These are phyloP conservation scores for Solanum chiquidenum DNA, from an alignment of 257 asterid species.

Conservation along the genomic window DNA sequence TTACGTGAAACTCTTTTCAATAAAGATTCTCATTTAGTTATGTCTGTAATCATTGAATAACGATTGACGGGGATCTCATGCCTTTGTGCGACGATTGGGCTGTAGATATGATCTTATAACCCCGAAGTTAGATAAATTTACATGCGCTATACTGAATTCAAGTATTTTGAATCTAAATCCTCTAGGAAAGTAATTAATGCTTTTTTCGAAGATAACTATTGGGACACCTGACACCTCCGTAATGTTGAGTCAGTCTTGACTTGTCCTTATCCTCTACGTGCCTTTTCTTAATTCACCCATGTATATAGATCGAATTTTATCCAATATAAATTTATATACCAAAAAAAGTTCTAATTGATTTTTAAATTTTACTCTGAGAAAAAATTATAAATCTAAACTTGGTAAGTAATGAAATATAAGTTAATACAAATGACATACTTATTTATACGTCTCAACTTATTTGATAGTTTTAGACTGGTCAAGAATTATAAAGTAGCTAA, in stretches of 20 bases:
- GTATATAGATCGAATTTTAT: too few species aligned
- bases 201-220: background rate
- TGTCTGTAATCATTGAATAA: background rate
- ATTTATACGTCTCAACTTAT: background rate
- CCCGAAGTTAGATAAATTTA: fast-evolving
- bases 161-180: background rate
- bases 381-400: background rate
- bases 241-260: background rate
- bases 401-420: background rate
- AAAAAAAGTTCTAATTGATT: background rate
- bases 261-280: background rate
- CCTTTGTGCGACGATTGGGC: background rate
- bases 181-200: background rate
- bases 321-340: too few species aligned
- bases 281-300: background rate
- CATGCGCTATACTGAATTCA: fast-evolving
- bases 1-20: background rate
- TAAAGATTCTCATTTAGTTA: background rate
- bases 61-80: background rate
- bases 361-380: background rate
- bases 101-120: background rate
- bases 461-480: background rate
- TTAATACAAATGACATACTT: background rate
- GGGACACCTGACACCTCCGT: background rate
- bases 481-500: background rate